These are phyloP conservation scores for Panicum virgatum DNA, from an alignment of 202 grass and related monocot species.

Conservation along the genomic window DNA sequence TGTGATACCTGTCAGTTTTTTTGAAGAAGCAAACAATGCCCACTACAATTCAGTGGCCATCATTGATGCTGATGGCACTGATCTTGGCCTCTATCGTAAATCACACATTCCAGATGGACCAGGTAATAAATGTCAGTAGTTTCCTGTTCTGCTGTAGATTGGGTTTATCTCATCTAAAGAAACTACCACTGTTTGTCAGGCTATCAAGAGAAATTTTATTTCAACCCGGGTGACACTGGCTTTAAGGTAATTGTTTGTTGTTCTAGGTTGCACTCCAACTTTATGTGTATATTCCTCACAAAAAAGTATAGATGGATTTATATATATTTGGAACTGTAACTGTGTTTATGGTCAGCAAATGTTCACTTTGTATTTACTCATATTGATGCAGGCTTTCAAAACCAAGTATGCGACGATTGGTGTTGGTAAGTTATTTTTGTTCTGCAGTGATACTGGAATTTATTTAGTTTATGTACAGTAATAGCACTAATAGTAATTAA, in stretches of 20 bases:
- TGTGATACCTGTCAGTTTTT: constrained; percentile 93
- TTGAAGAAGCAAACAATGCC: constrained; percentile 95
- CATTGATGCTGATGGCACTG: constrained; percentile 87
- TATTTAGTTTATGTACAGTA: neutral
- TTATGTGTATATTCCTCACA: neutral
- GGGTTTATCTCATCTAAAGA: constrained; percentile 11
- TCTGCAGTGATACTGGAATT: neutral
- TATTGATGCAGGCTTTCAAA: constrained; percentile 68
- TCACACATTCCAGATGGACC: constrained; percentile 96
- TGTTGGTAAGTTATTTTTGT: constrained; percentile 72
- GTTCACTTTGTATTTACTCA: neutral
- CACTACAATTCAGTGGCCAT: constrained; percentile 96
- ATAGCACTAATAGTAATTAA: neutral
- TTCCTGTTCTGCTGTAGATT: neutral
- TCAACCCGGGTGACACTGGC: constrained; percentile 87
- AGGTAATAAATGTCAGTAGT: constrained; percentile 51
- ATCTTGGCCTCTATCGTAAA: constrained; percentile 94
- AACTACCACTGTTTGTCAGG: constrained; percentile 46
- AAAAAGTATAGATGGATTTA: neutral
- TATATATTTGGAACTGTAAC: neutral
- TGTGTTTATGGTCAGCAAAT: constrained; percentile 1
- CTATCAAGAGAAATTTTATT: constrained; percentile 97
- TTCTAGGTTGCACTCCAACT: neutral
- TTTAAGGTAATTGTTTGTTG: constrained; percentile 55
- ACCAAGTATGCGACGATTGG: constrained; percentile 90